Percentiles rank a stretch among this genome's conserved stretches.
These are phyloP conservation scores for Umbelopsis sp. DNA, from an alignment of 192 early-diverging fungal species.

Conservation along the genomic window DNA sequence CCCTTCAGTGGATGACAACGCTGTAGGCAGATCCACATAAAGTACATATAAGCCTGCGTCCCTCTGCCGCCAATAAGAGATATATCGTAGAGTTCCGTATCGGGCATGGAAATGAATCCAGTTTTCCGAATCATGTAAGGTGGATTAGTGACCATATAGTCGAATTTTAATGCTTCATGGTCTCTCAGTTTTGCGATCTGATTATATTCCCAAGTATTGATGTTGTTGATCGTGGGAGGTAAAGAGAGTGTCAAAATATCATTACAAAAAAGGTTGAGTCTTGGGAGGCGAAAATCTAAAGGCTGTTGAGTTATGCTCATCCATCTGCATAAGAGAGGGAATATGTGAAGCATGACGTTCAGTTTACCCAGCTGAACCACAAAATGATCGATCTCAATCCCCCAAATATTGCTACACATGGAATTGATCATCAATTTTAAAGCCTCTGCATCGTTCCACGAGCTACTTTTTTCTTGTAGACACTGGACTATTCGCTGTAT, in stretches of 20 bases:
- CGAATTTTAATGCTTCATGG: slow-evolving; percentile 43
- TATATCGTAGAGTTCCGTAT: slow-evolving; percentile 52
- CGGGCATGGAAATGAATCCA: slow-evolving; percentile 53
- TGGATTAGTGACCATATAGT: slow-evolving; percentile 63
- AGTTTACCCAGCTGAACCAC: slow-evolving; percentile 51
- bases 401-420: slow-evolving; percentile 51
- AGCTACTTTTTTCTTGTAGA: slow-evolving; percentile 18
- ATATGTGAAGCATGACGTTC: slow-evolving; percentile 50
- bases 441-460: slow-evolving; percentile 44
- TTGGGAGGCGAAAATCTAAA: slow-evolving; percentile 24
- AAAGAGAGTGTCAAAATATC: slow-evolving; percentile 51
- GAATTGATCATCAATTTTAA: slow-evolving; percentile 35
- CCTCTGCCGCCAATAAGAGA: slow-evolving; percentile 44
- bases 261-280: slow-evolving; percentile 52
- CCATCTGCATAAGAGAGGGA: slow-evolving; percentile 47
- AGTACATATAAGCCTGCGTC: slow-evolving; percentile 61
- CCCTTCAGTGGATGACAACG: slow-evolving; percentile 44
- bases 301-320: slow-evolving; percentile 3
- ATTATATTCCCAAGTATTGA: slow-evolving; percentile 41
- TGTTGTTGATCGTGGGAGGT: slow-evolving; percentile 24
- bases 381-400: slow-evolving; percentile 59
- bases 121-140: slow-evolving; percentile 65
- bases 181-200: slow-evolving; percentile 43
- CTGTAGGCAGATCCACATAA: slow-evolving; percentile 60
- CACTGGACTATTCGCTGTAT: slow-evolving; percentile 38